Conservation (phyloP, 208 protist species). For the Leishmania lainsoni region DNA sequence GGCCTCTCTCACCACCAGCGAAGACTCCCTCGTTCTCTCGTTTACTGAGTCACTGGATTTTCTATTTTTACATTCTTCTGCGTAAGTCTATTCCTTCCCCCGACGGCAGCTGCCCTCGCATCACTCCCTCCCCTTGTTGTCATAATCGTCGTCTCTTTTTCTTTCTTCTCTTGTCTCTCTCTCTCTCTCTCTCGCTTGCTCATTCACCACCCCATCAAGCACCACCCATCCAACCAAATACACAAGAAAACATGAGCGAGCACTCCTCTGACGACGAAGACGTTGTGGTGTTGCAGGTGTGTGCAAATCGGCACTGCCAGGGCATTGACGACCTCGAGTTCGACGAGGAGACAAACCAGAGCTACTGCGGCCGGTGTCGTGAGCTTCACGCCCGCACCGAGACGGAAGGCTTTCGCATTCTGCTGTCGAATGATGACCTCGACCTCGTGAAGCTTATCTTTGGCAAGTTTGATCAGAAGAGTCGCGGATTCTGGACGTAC, state of each 20-base stretch:
- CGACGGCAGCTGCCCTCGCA: neutral
- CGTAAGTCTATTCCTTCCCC: neutral
- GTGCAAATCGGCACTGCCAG: constrained; percentile 66
- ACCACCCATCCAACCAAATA: neutral
- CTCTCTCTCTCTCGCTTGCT: neutral
- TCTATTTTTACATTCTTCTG: neutral
- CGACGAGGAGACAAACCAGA: constrained; percentile 68
- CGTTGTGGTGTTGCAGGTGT: constrained; percentile 80
- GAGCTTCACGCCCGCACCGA: constrained; percentile 60
- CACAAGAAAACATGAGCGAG: constrained; percentile 14
- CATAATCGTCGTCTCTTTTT: too few species aligned
- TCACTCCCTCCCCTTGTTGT: neutral
- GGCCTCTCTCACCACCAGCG: neutral
- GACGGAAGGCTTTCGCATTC: constrained; percentile 71
- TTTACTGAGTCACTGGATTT: neutral
- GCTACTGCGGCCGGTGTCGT: constrained; percentile 78
- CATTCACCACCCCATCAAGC: neutral
- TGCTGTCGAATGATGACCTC: constrained; percentile 63
- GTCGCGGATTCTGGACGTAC: constrained; percentile 65
- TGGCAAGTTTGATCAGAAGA: constrained; percentile 46
- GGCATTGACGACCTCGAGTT: constrained; percentile 80
- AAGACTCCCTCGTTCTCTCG: neutral
- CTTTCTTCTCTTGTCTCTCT: neutral
- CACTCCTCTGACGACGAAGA: constrained; percentile 75
- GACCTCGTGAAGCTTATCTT: constrained; percentile 68